Conservation (phyloP, 805 yeast species). For the Ogataea dorogensis region DNA sequence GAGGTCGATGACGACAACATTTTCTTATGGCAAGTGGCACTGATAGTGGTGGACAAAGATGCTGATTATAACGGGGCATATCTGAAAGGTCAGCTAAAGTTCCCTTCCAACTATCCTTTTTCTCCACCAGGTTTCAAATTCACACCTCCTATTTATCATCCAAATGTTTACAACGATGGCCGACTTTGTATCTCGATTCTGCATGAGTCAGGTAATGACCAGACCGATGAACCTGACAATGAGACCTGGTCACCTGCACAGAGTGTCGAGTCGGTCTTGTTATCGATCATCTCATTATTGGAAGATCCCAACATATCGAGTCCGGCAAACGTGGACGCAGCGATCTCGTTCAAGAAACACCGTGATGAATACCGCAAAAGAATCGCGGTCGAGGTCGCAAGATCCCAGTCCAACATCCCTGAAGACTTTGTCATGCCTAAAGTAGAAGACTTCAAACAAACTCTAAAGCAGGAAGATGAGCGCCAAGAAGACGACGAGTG, state of each 20-base stretch:
- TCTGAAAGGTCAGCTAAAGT: constrained; percentile 88
- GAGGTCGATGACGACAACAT: constrained; percentile 57
- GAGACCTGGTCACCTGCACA: constrained; percentile 97
- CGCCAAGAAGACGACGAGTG: constrained; percentile 35
- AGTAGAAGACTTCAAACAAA: constrained; percentile 47
- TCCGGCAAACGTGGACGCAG: constrained; percentile 97
- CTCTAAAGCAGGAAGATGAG: constrained; percentile 26
- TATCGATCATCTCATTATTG: constrained; percentile 83
- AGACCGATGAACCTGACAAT: constrained; percentile 87
- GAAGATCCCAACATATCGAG: constrained; percentile 93
- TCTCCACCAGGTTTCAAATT: constrained; percentile 92
- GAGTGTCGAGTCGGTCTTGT: constrained; percentile 88
- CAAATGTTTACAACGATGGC: constrained; percentile 94
- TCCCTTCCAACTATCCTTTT: constrained; percentile 89
- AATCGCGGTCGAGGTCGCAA: constrained; percentile 76
- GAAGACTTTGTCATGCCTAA: constrained; percentile 81
- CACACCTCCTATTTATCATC: constrained; percentile 94
- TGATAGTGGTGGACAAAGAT: constrained; percentile 87
- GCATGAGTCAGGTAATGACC: constrained; percentile 84
- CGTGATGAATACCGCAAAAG: constrained; percentile 75
- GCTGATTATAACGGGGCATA: constrained; percentile 93
- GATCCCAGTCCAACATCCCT: constrained; percentile 83
- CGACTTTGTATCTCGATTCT: constrained; percentile 89
- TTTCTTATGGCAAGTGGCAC: constrained; percentile 78
- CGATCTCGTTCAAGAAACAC: constrained; percentile 87